Evolutionary conservation across 2,329 filamentous ascomycete species (phyloP).

Genomic region (Claviceps arundinis): DNA sequence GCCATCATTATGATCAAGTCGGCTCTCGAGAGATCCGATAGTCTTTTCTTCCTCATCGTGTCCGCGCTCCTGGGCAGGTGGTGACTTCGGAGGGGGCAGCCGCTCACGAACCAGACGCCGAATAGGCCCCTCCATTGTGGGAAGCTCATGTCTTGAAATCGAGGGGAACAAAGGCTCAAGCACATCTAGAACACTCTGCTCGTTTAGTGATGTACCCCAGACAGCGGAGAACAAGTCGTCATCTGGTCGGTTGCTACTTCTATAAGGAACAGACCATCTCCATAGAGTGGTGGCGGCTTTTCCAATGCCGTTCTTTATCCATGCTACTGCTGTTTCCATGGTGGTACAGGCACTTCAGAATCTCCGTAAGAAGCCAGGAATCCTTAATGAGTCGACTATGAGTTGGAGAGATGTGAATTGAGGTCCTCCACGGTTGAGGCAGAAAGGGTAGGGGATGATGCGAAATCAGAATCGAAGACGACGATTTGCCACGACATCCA

Average conservation of each 20-base stretch:
- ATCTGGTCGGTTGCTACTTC: slow-evolving; percentile 8
- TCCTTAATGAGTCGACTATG: too few species aligned
- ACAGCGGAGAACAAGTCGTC: slow-evolving; percentile 8
- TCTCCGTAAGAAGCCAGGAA: background rate
- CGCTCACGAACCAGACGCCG: slow-evolving; percentile 6
- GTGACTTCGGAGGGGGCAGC: background rate
- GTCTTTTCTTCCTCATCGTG: background rate
- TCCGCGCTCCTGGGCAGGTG: background rate
- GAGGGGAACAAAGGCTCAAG: slow-evolving; percentile 4
- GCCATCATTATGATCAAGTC: background rate
- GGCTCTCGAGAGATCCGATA: background rate
- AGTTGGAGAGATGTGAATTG: background rate
- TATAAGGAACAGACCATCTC: slow-evolving; percentile 11
- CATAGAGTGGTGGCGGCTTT: slow-evolving; percentile 4
- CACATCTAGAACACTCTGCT: background rate
- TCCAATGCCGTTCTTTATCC: background rate
- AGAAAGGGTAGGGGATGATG: background rate
- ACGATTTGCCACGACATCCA: background rate
- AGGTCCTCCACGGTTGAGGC: background rate
- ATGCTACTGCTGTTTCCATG: background rate
- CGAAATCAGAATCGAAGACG: background rate
- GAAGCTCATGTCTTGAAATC: slow-evolving; percentile 4
- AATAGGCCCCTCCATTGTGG: slow-evolving; percentile 6
- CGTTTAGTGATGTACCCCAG: slow-evolving; percentile 4
- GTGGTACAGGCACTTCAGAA: background rate